A percentile compares a stretch with the other conserved stretches of the same genome.
Conservation (phyloP, 768 basidiomycete genomes). For the Russula brevipes region DNA sequence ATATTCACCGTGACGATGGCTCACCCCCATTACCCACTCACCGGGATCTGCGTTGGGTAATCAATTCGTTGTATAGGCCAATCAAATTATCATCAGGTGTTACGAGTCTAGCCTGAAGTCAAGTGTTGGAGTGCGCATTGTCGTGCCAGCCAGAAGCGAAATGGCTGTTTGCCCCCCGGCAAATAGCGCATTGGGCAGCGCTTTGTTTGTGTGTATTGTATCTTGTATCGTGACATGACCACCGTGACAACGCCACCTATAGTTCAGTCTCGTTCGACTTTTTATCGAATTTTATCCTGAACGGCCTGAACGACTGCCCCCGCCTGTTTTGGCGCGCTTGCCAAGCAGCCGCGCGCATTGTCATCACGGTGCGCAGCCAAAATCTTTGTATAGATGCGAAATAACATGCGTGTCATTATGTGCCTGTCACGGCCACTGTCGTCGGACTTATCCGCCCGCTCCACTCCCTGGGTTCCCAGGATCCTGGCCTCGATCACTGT, state of each 20-base stretch:
- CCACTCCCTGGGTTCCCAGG: background rate
- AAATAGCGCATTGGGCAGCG: too few species aligned
- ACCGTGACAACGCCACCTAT: conserved; percentile 7
- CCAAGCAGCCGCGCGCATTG: background rate
- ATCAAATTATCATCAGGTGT: background rate
- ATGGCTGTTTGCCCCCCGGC: background rate
- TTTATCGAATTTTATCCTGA: conserved; percentile 1
- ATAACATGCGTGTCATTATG: background rate
- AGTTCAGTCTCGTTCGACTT: background rate
- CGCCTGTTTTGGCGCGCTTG: background rate
- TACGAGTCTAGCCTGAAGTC: background rate
- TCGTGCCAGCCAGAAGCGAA: background rate
- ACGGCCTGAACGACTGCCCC: background rate
- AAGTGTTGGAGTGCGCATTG: background rate
- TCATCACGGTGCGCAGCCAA: conserved; percentile 6
- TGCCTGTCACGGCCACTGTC: background rate
- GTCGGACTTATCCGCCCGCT: conserved; percentile 4
- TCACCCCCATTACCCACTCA: background rate
- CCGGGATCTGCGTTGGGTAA: background rate
- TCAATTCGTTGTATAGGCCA: background rate
- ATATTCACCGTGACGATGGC: conserved; percentile 5
- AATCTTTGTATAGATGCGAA: background rate
- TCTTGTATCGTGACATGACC: conserved; percentile 3
- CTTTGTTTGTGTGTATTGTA: conserved; percentile 3
- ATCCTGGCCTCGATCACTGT: background rate